Percentiles rank a stretch among this genome's conserved stretches.
phyloP scores from a whole-genome alignment of 2,329 filamentous ascomycete genomes.

The Penicillium sp. region DNA sequence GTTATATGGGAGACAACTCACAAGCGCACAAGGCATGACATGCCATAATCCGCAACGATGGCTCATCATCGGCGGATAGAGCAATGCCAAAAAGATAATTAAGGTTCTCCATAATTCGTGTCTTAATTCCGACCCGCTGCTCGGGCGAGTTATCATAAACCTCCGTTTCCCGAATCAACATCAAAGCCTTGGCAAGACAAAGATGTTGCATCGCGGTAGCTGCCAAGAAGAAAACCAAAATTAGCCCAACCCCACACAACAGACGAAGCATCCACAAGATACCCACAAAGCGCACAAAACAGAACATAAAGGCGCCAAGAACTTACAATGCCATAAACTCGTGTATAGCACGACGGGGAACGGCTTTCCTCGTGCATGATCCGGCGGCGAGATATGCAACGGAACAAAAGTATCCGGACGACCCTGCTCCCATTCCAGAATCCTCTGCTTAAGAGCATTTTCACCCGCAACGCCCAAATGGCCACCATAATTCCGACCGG shows the following conservation, averaged over 20 bases:
- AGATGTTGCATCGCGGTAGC: constrained; percentile 39
- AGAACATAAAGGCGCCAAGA: too few relatives aligned
- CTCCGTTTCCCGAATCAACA: constrained; percentile 30
- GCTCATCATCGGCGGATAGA: constrained; percentile 38
- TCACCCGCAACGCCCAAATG: constrained; percentile 22
- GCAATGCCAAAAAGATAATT: constrained; percentile 39
- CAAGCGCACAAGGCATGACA: constrained; percentile 40
- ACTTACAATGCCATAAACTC: constrained; percentile 37
- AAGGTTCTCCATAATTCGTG: constrained; percentile 32
- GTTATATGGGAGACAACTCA: constrained; percentile 17
- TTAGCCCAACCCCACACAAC: neutral
- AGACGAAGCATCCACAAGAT: neutral
- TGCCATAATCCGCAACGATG: constrained; percentile 38
- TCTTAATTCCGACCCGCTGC: constrained; percentile 27
- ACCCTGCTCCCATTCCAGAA: constrained; percentile 33
- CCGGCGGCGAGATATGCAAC: constrained; percentile 34
- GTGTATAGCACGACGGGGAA: constrained; percentile 41
- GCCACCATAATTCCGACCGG: constrained; percentile 23
- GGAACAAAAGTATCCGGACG: constrained; percentile 35
- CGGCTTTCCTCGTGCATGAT: constrained; percentile 31
- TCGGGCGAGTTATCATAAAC: constrained; percentile 20
- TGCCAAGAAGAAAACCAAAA: constrained; percentile 12
- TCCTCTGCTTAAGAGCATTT: constrained; percentile 27
- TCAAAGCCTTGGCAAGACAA: constrained; percentile 37
- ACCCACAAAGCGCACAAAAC: neutral